These are phyloP conservation scores for Dovyalis caffra DNA, from an alignment of 345 rosid species.

Conservation along the genomic window DNA sequence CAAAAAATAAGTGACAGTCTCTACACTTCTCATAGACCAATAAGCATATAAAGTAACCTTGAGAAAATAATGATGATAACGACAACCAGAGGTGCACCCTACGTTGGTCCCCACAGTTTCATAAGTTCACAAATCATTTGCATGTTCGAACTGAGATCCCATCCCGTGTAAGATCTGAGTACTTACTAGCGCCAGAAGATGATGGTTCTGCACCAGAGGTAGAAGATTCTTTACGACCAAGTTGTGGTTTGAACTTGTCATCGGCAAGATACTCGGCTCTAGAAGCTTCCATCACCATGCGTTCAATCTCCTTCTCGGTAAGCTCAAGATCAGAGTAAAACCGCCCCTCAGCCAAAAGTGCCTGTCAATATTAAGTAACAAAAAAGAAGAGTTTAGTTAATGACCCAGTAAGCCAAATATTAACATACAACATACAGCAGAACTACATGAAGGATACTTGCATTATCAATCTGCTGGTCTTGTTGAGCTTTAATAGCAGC, in stretches of 20 bases:
- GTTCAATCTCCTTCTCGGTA: conserved; percentile 91
- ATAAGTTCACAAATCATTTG: background rate
- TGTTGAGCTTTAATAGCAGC: conserved; percentile 99
- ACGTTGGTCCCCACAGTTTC: background rate
- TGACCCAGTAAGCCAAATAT: background rate
- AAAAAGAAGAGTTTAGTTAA: conserved; percentile 7
- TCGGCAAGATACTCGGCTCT: conserved; percentile 87
- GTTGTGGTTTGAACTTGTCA: conserved; percentile 63
- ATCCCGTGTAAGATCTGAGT: conserved; percentile 2
- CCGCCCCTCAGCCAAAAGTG: conserved; percentile 88
- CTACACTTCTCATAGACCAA: background rate
- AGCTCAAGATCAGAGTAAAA: conserved; percentile 93
- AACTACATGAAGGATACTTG: conserved; percentile 25
- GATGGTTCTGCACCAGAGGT: conserved; percentile 90
- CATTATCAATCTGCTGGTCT: conserved; percentile 94
- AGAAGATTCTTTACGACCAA: conserved; percentile 64
- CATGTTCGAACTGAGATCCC: background rate
- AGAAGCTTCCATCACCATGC: conserved; percentile 95
- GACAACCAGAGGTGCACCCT: background rate
- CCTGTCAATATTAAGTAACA: conserved; percentile 47
- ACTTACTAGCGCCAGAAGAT: conserved; percentile 94
- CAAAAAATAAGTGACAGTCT: background rate
- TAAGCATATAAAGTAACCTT: background rate
- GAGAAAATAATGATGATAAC: background rate
- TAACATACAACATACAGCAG: background rate